A percentile compares a stretch with the other conserved stretches of the same genome.
Conservation (phyloP, 2,329 filamentous ascomycete species). For the Ophiostoma ulmi region DNA sequence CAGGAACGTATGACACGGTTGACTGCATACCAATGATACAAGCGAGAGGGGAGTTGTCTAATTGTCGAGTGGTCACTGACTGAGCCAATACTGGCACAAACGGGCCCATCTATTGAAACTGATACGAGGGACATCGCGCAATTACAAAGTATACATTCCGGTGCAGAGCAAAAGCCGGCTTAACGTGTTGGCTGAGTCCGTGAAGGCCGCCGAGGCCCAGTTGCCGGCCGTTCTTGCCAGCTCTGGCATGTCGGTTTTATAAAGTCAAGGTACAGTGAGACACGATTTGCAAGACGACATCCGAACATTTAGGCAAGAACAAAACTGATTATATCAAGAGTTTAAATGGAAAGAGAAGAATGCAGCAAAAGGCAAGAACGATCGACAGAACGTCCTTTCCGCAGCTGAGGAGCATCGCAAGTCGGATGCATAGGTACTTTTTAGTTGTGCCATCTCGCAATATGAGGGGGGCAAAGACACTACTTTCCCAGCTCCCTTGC, state of each 20-base stretch:
- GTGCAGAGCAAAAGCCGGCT: not conserved
- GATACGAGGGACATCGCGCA: conserved; percentile 4
- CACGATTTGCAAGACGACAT: conserved; percentile 3
- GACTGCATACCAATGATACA: conserved; percentile 8
- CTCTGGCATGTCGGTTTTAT: conserved; percentile 7
- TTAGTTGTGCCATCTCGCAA: not conserved
- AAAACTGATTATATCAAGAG: not conserved
- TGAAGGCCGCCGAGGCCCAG: not conserved
- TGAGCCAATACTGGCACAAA: not conserved
- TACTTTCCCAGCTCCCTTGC: conserved; percentile 6
- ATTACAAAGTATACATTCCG: conserved; percentile 3
- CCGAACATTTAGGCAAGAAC: not conserved
- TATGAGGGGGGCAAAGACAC: not conserved
- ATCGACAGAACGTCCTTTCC: conserved; percentile 5
- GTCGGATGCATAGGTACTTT: conserved; percentile 5
- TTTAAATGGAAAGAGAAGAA: not conserved
- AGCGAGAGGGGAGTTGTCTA: conserved; percentile 1
- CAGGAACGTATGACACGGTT: not conserved
- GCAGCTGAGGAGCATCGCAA: not conserved
- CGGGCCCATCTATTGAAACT: not conserved
- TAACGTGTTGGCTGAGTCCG: not conserved
- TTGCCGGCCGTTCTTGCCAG: conserved; percentile 1
- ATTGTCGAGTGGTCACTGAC: not conserved
- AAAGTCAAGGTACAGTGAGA: conserved; percentile 6
- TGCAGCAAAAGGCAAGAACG: not conserved